Evolutionary conservation across 768 basidiomycete species (phyloP).

Genomic region (Mycena leptocephala): DNA sequence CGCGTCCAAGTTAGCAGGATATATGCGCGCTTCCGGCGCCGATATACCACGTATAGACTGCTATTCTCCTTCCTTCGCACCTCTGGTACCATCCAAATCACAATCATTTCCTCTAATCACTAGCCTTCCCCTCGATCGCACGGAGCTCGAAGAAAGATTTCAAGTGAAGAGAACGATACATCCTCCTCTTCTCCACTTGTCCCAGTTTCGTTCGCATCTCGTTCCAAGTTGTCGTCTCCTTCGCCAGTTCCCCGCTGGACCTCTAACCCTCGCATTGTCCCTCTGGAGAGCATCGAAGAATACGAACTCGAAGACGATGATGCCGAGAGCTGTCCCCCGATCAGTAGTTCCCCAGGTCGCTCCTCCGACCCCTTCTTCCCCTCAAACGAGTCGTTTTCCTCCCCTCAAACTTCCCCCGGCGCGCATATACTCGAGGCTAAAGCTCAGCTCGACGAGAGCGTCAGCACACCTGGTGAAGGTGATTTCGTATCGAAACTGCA

Average conservation of each 20-base stretch:
- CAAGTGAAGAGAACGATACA: neutral
- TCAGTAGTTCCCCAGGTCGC: slow-evolving; percentile 32
- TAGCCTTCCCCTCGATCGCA: neutral
- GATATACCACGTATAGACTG: neutral
- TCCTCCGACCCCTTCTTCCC: slow-evolving; percentile 34
- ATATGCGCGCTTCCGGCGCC: neutral
- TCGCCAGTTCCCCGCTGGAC: neutral
- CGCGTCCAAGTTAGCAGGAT: neutral
- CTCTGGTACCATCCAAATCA: neutral
- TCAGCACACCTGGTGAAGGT: neutral
- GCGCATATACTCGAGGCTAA: neutral
- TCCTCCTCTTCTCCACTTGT: neutral
- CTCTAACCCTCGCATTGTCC: neutral
- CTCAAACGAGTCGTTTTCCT: neutral
- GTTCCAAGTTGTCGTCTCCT: neutral
- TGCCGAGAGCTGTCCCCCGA: slow-evolving; percentile 16
- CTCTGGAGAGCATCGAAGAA: slow-evolving; percentile 19
- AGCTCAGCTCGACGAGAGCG: neutral
- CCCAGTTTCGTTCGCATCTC: neutral
- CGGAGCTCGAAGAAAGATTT: slow-evolving; percentile 10
- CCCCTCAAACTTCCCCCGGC: slow-evolving; percentile 25
- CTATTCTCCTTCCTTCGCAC: neutral
- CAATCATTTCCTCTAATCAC: neutral
- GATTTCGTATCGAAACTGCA: slow-evolving; percentile 23
- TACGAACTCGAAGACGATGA: slow-evolving; percentile 29